Evolutionary conservation across 2,329 filamentous ascomycete genomes (phyloP), one percentile per base, ranked within the genome.

Genomic region (Taxawa tesnikishii): DNA sequence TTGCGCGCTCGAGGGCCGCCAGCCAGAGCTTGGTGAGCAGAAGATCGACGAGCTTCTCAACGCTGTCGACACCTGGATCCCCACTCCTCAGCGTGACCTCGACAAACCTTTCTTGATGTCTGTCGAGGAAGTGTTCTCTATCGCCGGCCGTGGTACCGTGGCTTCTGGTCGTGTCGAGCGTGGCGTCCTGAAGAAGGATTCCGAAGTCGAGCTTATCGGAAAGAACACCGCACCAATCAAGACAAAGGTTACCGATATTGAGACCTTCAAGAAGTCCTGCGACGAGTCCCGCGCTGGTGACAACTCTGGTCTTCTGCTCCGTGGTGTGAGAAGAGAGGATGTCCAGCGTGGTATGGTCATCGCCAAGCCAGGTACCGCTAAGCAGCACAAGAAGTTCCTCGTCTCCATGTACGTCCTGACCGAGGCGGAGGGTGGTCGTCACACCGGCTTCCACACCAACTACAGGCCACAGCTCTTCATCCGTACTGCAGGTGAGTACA

Each of bases 71-170:
- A 68, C 70, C 40, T 98, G 90, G 88, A 98, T 98, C 55, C 90
- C 90, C 39, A 94, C 87, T 25, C 90, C 92, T 36, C 62, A 82
- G 65, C 88, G 90, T 67, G 83, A 93, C 57, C 73, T 88, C 48
- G 88, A 96, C 55, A 96, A 96, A 75, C 90, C 90, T 43, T 98
- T 98, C 79, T 71, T 98, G 56, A 94, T 98, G 87, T 90, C 88
- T 39, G 75, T 98, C 40, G 90, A 98, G 70, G 65, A 68, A 38
- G 64, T 66, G 46, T 67, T 67, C 54, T 67, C 62, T 44, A 68
- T 68, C 38, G 58, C 62, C 30, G 90, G 90, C 39, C 88, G 90
- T 73, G 90, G 90, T 60, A 98, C 90, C 42, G 90, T 98, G 47
- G 87, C 80, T 44, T 94, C 88, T 37, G 90, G 90, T 45, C 87